A percentile compares a stretch with the other conserved stretches of the same genome.
Conservation (phyloP, 495 filamentous ascomycete genomes). For the Aspergillus baeticus region DNA sequence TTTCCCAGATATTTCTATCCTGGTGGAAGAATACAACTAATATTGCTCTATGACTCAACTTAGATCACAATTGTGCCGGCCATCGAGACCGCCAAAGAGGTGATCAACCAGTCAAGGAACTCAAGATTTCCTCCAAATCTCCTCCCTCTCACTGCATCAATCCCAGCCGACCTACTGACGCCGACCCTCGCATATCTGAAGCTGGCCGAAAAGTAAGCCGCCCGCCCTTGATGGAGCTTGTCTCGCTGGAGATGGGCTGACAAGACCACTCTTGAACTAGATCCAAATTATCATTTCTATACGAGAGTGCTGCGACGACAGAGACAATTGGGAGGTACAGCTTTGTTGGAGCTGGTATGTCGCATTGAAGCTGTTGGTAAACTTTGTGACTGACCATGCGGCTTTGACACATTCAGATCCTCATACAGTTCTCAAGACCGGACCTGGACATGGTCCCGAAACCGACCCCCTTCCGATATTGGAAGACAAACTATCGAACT, state of each 20-base stretch:
- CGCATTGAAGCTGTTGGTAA: slow-evolving; percentile 5
- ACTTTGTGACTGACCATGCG: slow-evolving; percentile 6
- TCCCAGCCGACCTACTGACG: slow-evolving; percentile 88
- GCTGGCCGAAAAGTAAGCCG: slow-evolving; percentile 67
- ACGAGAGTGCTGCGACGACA: slow-evolving; percentile 88
- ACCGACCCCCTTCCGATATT: slow-evolving; percentile 80
- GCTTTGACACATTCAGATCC: slow-evolving; percentile 53
- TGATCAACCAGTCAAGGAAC: slow-evolving; percentile 50
- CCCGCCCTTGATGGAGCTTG: not conserved
- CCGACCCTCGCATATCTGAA: slow-evolving; percentile 91
- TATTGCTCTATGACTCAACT: slow-evolving; percentile 30
- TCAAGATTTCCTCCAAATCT: slow-evolving; percentile 69
- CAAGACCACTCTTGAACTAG: slow-evolving; percentile 19
- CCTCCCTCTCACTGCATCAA: slow-evolving; percentile 79
- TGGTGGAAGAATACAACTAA: not conserved
- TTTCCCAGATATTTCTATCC: not conserved
- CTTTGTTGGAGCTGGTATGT: slow-evolving; percentile 83
- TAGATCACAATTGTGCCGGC: slow-evolving; percentile 42
- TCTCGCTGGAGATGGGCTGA: slow-evolving; percentile 15
- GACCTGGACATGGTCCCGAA: slow-evolving; percentile 78
- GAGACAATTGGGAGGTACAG: slow-evolving; percentile 92
- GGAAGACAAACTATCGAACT: slow-evolving; percentile 72
- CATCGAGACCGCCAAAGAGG: slow-evolving; percentile 44
- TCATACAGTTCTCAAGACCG: slow-evolving; percentile 81
- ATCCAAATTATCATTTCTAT: slow-evolving; percentile 67